Evolutionary conservation across 495 filamentous ascomycete genomes (phyloP), one percentile per base, ranked within the genome.

Genomic region (Bacidia rubella): DNA sequence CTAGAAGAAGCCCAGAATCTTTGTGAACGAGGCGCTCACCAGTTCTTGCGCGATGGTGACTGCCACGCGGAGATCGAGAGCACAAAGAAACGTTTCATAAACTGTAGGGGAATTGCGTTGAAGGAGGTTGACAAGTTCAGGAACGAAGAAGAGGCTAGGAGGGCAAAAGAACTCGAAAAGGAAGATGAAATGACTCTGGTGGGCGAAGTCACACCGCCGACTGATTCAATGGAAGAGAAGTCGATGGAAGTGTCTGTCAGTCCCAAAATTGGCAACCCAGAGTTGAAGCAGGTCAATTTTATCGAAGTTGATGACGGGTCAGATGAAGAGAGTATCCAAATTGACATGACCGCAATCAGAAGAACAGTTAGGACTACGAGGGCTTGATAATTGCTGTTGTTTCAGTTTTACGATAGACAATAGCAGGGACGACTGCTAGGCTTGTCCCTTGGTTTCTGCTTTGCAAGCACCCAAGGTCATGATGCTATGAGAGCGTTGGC

Each of bases 21-120:
- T 60, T 93, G 86, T 64, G 89, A 94, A 66, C 78, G 80, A 49
- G 89, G 79, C 12, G 89, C 89, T 1, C 88, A 90, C 63, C 85
- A 92, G 62, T 86, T 93, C 52, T 73, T 95, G 11, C 78, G 89
- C 20, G 80, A 85, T 49, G 89, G 88, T 20, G 81, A 90, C 54
- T 95, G 89, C 65, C 71, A 68, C 17, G 72, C 76, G 20, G 86
- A 94, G 66, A 74, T 93, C 15, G 68, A 74, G 11, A 79, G 78
- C 24, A 83, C 88, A 41, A 78, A 82, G 60, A 68, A 70, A 49
- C 68, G 69, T n/a, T 71, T 76, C 52, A 65, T 66, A 20, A 57
- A 61, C n/a, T 59, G 75, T 23, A 60, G 69, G 4, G 61, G 68
- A n/a, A 57, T 71, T 17, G 64, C 67, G 10, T 62, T 56, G 12